A percentile compares a stretch with the other conserved stretches of the same genome.
Conservation (phyloP, 2,329 filamentous ascomycete genomes). For the Fonsecaea monophora region DNA sequence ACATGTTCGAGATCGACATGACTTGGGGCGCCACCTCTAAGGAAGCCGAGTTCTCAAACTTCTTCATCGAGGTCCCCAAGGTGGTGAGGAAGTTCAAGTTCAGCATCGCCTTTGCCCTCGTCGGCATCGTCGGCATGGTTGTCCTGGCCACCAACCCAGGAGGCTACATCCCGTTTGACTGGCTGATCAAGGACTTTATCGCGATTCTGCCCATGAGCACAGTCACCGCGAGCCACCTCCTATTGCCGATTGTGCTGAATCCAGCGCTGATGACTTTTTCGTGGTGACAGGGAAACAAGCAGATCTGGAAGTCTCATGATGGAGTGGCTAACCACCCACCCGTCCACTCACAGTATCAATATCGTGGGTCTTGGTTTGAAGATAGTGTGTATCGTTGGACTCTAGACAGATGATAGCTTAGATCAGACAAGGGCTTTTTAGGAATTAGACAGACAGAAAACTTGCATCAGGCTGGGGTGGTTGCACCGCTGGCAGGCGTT, state of each 20-base stretch:
- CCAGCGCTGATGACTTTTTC: slow-evolving; percentile 44
- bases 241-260: slow-evolving; percentile 43
- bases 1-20: slow-evolving; percentile 85
- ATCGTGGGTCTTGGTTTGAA: too few species aligned
- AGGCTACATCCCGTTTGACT: slow-evolving; percentile 54
- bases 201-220: slow-evolving; percentile 66
- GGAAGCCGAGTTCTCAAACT: slow-evolving; percentile 73
- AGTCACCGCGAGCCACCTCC: slow-evolving; percentile 50
- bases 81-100: slow-evolving; percentile 80
- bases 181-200: slow-evolving; percentile 64
- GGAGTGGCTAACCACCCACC: too few species aligned
- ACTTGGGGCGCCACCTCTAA: slow-evolving; percentile 85
- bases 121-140: slow-evolving; percentile 57
- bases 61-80: slow-evolving; percentile 82
- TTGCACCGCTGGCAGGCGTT: neutral
- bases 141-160: slow-evolving; percentile 49
- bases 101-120: slow-evolving; percentile 53
- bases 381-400: too few species aligned
- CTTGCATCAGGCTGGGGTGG: neutral
- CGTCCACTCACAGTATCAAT: too few species aligned
- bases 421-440: neutral
- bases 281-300: slow-evolving; percentile 27
- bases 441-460: neutral
- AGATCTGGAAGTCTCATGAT: too few species aligned
- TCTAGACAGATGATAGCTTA: too few species aligned